A percentile compares a stretch with the other conserved stretches of the same genome.
Evolutionary conservation across 225 moss, liverwort and hornwort genomes (phyloP).

Genomic region (Physcomitrium patens): DNA sequence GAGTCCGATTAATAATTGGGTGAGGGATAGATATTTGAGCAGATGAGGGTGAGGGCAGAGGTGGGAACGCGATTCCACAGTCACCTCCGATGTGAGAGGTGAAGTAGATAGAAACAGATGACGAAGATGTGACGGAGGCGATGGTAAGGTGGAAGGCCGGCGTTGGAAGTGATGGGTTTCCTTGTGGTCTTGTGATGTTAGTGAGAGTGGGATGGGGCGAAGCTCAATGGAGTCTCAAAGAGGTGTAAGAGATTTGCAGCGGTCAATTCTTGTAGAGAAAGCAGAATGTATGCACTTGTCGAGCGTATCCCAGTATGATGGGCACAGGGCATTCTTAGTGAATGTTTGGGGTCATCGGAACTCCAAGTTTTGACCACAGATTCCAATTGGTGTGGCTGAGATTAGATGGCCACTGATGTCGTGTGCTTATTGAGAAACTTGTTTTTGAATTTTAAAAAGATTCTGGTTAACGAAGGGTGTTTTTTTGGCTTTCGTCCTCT

Average conservation of each 20-base stretch:
- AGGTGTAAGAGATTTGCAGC: slow-evolving; percentile 27
- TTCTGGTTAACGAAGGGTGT: slow-evolving; percentile 11
- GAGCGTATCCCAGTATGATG: slow-evolving; percentile 20
- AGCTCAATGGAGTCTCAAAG: slow-evolving; percentile 30
- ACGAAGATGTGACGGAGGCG: slow-evolving; percentile 6
- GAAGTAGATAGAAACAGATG: slow-evolving; percentile 24
- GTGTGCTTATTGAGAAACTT: slow-evolving; percentile 31
- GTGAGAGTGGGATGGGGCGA: slow-evolving; percentile 30
- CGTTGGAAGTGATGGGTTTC: slow-evolving; percentile 13
- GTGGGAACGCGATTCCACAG: slow-evolving; percentile 6
- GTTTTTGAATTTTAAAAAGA: neutral
- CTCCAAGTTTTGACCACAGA: slow-evolving; percentile 25
- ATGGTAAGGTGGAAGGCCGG: slow-evolving; percentile 16
- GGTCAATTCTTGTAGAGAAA: slow-evolving; percentile 29
- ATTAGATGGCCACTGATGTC: slow-evolving; percentile 30
- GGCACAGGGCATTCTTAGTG: slow-evolving; percentile 6
- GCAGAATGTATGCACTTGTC: slow-evolving; percentile 21
- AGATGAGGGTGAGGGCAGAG: slow-evolving; percentile 14
- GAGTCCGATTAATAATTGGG: slow-evolving; percentile 72
- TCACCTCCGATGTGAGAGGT: neutral
- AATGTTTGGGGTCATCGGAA: slow-evolving; percentile 22
- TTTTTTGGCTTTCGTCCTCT: slow-evolving; percentile 18
- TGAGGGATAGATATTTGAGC: slow-evolving; percentile 31
- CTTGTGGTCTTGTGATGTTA: slow-evolving; percentile 19
- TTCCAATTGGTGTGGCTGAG: slow-evolving; percentile 33